A percentile compares a stretch with the other conserved stretches of the same genome.
These are phyloP conservation scores for Phlyctochytrium arcticum DNA, from an alignment of 192 early-diverging fungal species.

Conservation along the genomic window DNA sequence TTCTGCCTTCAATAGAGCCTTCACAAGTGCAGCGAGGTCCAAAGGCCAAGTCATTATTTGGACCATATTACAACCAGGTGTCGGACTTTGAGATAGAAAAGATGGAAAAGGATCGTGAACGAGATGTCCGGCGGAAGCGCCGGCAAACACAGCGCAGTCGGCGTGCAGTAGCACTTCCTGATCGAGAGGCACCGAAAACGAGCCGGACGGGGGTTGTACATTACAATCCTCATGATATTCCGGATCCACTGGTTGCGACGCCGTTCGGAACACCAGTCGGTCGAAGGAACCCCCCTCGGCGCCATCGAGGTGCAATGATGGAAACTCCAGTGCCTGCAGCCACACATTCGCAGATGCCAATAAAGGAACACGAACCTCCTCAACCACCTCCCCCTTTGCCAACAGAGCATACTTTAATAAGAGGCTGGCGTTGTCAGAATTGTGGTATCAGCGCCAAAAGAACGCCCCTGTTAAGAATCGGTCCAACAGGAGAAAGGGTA, in stretches of 20 bases:
- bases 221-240: background rate
- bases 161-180: constrained; percentile 55
- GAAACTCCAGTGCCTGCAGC: background rate
- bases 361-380: background rate
- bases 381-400: background rate
- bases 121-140: constrained; percentile 80
- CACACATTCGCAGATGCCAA: background rate
- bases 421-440: constrained; percentile 28
- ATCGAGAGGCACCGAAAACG: constrained; percentile 66
- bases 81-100: constrained; percentile 58
- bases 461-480: constrained; percentile 28
- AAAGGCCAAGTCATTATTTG: constrained; percentile 25
- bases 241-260: constrained; percentile 1
- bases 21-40: constrained; percentile 5
- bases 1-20: constrained; percentile 60
- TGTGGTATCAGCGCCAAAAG: constrained; percentile 14
- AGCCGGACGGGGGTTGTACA: constrained; percentile 41
- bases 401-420: background rate
- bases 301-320: background rate
- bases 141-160: constrained; percentile 72
- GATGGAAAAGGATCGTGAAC: constrained; percentile 76
- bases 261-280: background rate
- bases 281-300: background rate
- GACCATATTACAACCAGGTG: constrained; percentile 22
- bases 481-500: constrained; percentile 24